A percentile compares a stretch with the other conserved stretches of the same genome.
Conservation (phyloP, 139 green algal genomes). For the Mesotaenium endlicherianum region DNA sequence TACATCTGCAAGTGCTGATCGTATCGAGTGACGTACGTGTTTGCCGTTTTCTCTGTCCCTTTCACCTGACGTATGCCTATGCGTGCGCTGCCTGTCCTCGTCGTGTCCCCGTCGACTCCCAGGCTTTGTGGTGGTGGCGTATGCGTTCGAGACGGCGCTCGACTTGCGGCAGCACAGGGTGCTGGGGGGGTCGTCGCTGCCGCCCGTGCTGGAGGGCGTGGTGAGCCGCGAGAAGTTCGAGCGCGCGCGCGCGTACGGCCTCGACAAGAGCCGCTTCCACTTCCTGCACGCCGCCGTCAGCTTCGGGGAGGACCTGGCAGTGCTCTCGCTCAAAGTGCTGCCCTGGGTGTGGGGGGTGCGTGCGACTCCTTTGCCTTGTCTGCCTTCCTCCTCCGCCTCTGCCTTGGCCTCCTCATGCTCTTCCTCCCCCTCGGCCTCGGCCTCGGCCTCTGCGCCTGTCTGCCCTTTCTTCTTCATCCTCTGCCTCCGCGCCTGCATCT, state of each 20-base stretch:
- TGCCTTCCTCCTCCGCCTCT: too few species aligned
- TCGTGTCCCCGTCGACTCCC: too few species aligned
- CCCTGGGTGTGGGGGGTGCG: constrained; percentile 28
- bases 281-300: neutral
- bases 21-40: too few species aligned
- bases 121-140: constrained; percentile 1
- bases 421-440: too few species aligned
- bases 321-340: neutral
- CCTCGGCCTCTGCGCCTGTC: too few species aligned
- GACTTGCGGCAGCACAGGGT: constrained; percentile 9
- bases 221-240: constrained; percentile 16
- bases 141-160: constrained; percentile 17
- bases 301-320: neutral
- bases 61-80: too few species aligned
- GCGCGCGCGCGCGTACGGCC: constrained; percentile 8
- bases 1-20: too few species aligned
- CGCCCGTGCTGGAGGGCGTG: constrained; percentile 1
- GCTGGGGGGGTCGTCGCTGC: neutral
- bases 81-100: too few species aligned
- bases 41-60: too few species aligned
- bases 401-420: too few species aligned
- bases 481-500: too few species aligned
- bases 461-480: too few species aligned
- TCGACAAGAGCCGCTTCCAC: constrained; percentile 1
- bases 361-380: constrained; percentile 61